These are phyloP conservation scores for Penicillium sp. DNA, from an alignment of 2,329 filamentous ascomycete genomes.

Conservation along the genomic window DNA sequence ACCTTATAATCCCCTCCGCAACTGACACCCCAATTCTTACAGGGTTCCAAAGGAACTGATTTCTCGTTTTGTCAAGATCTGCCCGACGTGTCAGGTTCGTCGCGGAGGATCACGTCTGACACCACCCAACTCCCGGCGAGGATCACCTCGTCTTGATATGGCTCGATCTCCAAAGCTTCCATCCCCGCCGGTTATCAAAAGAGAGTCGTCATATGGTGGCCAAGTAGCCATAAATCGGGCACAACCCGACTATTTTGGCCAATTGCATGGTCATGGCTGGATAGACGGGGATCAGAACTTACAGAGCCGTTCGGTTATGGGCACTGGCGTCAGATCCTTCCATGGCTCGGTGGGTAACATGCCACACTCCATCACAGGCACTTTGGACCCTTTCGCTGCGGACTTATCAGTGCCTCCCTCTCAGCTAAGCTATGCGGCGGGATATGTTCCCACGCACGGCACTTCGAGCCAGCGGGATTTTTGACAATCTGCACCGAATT, in stretches of 20 bases:
- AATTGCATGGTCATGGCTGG: constrained; percentile 30
- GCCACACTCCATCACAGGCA: constrained; percentile 25
- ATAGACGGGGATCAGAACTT: constrained; percentile 26
- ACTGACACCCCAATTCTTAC: constrained; percentile 3
- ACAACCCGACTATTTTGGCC: constrained; percentile 31
- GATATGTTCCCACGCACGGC: constrained; percentile 27
- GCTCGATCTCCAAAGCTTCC: constrained; percentile 36
- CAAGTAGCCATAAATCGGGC: constrained; percentile 26
- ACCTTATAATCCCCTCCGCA: background rate
- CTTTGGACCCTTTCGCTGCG: constrained; percentile 30
- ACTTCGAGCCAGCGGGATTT: constrained; percentile 31
- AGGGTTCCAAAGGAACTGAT: constrained; percentile 54
- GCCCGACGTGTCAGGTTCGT: constrained; percentile 50
- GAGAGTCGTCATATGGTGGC: constrained; percentile 35
- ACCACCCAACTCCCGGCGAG: constrained; percentile 40
- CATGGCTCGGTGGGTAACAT: constrained; percentile 22
- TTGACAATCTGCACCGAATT: constrained; percentile 5
- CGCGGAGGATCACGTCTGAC: constrained; percentile 43
- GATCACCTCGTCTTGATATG: constrained; percentile 38
- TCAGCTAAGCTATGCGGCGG: constrained; percentile 29
- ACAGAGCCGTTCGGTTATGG: constrained; percentile 23
- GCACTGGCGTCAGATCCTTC: constrained; percentile 23
- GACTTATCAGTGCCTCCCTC: constrained; percentile 30
- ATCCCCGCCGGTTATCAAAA: constrained; percentile 37
- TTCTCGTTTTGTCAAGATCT: constrained; percentile 52